Evolutionary conservation across 768 basidiomycete genomes (phyloP).

Genomic region (Leccinum ochraceum): DNA sequence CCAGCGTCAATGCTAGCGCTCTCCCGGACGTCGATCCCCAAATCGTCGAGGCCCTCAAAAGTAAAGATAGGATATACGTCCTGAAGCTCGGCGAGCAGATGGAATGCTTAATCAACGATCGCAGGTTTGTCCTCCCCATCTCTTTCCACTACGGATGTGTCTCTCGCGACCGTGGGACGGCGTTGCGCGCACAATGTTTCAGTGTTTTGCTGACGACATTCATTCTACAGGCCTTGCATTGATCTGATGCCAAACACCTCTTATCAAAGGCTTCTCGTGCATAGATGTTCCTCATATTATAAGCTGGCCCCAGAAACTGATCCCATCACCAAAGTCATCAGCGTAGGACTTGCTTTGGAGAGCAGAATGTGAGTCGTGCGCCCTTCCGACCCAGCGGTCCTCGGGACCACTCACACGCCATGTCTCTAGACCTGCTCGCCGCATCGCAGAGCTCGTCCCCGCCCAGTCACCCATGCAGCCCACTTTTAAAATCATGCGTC

Average conservation of each 20-base stretch:
- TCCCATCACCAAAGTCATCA: slow-evolving; percentile 59
- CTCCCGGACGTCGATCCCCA: slow-evolving; percentile 66
- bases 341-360: slow-evolving; percentile 56
- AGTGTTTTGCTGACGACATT: slow-evolving; percentile 25
- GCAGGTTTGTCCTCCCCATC: slow-evolving; percentile 49
- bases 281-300: slow-evolving; percentile 84
- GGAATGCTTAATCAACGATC: slow-evolving; percentile 77
- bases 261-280: slow-evolving; percentile 84
- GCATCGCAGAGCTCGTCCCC: slow-evolving; percentile 78
- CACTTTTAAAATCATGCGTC: slow-evolving; percentile 89
- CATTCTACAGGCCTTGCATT: slow-evolving; percentile 51
- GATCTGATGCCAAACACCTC: slow-evolving; percentile 72
- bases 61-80: slow-evolving; percentile 87
- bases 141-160: not conserved
- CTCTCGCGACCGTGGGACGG: slow-evolving; percentile 11
- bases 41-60: slow-evolving; percentile 82
- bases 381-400: not conserved
- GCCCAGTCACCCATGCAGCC: slow-evolving; percentile 67
- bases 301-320: slow-evolving; percentile 73
- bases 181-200: not conserved
- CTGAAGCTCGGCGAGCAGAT: slow-evolving; percentile 87
- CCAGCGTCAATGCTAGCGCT: slow-evolving; percentile 27
- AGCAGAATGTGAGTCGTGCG: slow-evolving; percentile 68
- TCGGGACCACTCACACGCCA: slow-evolving; percentile 16
- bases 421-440: slow-evolving; percentile 58